Conservation (phyloP, 2,329 filamentous ascomycete genomes). For the Colletotrichum sp. region DNA sequence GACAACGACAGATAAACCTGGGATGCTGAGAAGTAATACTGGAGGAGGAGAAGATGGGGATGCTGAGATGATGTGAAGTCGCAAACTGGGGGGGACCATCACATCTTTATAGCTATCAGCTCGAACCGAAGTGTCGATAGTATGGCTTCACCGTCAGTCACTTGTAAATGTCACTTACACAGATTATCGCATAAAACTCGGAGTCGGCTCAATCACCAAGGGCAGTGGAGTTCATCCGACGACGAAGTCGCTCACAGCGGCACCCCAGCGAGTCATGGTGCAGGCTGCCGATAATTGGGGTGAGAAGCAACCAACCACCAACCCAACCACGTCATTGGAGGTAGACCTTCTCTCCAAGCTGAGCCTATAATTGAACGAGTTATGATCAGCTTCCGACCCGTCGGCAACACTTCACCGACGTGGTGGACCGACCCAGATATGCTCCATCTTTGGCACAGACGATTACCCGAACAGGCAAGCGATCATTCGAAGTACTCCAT, state of each 20-base stretch:
- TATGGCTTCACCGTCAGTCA: background rate
- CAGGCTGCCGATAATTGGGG: background rate
- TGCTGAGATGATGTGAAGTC: background rate
- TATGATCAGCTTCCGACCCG: background rate
- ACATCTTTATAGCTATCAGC: background rate
- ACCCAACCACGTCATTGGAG: background rate
- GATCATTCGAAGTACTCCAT: background rate
- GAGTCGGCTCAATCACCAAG: background rate
- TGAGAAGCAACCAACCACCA: background rate
- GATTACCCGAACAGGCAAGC: background rate
- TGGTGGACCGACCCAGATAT: background rate
- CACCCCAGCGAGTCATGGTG: background rate
- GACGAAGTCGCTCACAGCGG: background rate
- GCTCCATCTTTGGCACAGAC: background rate
- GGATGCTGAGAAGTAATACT: background rate
- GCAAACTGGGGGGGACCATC: background rate
- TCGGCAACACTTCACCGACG: background rate
- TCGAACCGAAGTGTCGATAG: background rate
- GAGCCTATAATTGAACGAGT: background rate
- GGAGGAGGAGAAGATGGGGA: background rate
- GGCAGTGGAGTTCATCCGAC: background rate
- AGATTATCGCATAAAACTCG: background rate
- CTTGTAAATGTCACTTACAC: fast-evolving
- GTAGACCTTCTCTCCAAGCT: background rate
- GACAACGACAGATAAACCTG: background rate